phyloP scores from a whole-genome alignment of 2,329 filamentous ascomycete species.

The Paecilomyces fulvus region DNA sequence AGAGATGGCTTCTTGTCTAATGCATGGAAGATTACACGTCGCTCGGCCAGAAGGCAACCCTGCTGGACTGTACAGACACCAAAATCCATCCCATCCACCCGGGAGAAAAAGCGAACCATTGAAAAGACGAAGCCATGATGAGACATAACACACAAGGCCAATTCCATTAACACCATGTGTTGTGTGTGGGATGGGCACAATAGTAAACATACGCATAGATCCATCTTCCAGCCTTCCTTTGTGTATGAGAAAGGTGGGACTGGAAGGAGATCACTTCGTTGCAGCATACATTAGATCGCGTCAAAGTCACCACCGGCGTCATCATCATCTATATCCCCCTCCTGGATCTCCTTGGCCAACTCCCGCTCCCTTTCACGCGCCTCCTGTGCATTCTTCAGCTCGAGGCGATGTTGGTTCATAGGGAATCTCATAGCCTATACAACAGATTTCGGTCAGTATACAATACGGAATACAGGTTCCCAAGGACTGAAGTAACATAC shows the following conservation, averaged over 20 bases:
- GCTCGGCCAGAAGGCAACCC: conserved; percentile 5
- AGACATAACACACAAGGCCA: conserved; percentile 2
- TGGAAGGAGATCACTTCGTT: neutral
- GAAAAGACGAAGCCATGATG: conserved; percentile 2
- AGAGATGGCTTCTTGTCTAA: neutral
- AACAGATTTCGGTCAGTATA: conserved; percentile 16
- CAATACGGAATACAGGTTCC: neutral
- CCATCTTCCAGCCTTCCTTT: neutral
- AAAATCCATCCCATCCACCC: conserved; percentile 4
- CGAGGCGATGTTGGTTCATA: conserved; percentile 96
- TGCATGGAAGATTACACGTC: conserved; percentile 2
- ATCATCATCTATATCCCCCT: conserved; percentile 93
- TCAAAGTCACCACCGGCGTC: conserved; percentile 95
- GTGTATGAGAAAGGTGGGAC: neutral
- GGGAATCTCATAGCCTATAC: conserved; percentile 90
- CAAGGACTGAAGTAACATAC: conserved; percentile 38
- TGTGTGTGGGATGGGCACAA: neutral
- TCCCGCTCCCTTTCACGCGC: conserved; percentile 94
- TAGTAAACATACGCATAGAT: neutral
- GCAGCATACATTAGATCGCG: conserved; percentile 59
- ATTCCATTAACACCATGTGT: conserved; percentile 1
- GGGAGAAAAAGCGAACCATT: neutral
- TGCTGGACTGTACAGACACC: conserved; percentile 16
- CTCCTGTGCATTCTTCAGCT: conserved; percentile 97
- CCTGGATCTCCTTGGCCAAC: conserved; percentile 97